Evolutionary conservation across 306 rosid genomes (phyloP), one percentile per base, ranked within the genome.

Genomic region (Vigna reflexopilosa): DNA sequence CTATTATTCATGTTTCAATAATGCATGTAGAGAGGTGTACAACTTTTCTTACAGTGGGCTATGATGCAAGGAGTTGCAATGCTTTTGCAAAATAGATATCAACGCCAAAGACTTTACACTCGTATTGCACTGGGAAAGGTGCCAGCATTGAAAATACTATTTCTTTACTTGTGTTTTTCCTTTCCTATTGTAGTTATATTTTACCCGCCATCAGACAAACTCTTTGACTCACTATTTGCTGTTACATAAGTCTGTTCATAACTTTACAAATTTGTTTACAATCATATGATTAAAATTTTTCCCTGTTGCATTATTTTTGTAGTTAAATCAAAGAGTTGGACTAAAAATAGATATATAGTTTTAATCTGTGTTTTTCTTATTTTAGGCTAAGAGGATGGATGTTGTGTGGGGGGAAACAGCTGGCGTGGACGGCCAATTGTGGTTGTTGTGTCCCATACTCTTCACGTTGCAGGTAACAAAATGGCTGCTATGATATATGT

Each of bases 41-140:
- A 93, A 82, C 98, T 96, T 77, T 96, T 96, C 83, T 87, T 96
- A 58, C 97, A 91, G 73, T 96, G 99, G 99, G 99, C 99, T 77
- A 88, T 96, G 98, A 90, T 96, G 99, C 99, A 96, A 88, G 99
- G 99, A 78, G 87, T 96, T 58, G 96, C 99, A 68, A 96, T 96
- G 99, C 98, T 96, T 72, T 76, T 96, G 76, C 99, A 96, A 79
- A 96, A 96, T 82, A 89, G 99, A 91, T 96, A 96, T 86, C 99
- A 96, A 73, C 97, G 99, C 7, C 97, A 96, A 83, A 89, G 99
- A 80, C 97, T 96, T 63, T 96, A 96, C 77, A 96, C 99, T 72
- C 97, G 99, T 73, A 96, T 96, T 88, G 99, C 99, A 4, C 79
- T 96, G 74, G 99, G 99, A 86, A 96, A 96, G 99, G 99, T 96